A percentile compares a stretch with the other conserved stretches of the same genome.
Evolutionary conservation across 2,329 filamentous ascomycete genomes (phyloP).

Genomic region (Talaromyces sp.): DNA sequence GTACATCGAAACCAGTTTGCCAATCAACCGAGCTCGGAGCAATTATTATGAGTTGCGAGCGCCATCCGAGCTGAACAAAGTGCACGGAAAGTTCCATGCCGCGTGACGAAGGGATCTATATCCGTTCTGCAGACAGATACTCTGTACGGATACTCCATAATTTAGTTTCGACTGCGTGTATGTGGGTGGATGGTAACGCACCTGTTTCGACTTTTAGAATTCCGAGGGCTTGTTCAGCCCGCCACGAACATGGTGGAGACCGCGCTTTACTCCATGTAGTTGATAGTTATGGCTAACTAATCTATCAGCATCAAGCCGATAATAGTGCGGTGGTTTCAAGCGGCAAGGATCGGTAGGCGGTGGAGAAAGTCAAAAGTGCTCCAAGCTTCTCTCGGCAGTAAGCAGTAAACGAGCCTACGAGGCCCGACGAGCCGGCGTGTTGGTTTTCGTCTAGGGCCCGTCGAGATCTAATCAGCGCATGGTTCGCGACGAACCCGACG

Average conservation of each 20-base stretch:
- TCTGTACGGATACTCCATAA: neutral
- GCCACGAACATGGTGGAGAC: neutral
- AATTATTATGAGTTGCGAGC: neutral
- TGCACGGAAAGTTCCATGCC: neutral
- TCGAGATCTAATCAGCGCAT: neutral
- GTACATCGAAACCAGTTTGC: neutral
- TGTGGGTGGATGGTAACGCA: neutral
- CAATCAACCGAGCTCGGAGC: neutral
- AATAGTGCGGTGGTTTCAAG: neutral
- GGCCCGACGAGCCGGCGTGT: neutral
- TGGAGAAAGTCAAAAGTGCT: neutral
- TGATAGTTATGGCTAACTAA: neutral
- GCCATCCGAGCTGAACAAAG: neutral
- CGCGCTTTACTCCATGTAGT: neutral
- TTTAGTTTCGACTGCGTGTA: neutral
- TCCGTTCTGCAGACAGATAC: neutral
- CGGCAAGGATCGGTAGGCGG: neutral
- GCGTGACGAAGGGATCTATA: neutral
- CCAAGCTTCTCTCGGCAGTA: no score
- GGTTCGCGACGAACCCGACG: neutral
- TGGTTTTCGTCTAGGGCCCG: neutral
- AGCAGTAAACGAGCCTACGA: neutral
- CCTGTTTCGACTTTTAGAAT: neutral
- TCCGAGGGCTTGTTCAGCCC: neutral
- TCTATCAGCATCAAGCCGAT: neutral